phyloP scores from a whole-genome alignment of 1,284 basidiomycete genomes.

The Phellinidium pouzarii region DNA sequence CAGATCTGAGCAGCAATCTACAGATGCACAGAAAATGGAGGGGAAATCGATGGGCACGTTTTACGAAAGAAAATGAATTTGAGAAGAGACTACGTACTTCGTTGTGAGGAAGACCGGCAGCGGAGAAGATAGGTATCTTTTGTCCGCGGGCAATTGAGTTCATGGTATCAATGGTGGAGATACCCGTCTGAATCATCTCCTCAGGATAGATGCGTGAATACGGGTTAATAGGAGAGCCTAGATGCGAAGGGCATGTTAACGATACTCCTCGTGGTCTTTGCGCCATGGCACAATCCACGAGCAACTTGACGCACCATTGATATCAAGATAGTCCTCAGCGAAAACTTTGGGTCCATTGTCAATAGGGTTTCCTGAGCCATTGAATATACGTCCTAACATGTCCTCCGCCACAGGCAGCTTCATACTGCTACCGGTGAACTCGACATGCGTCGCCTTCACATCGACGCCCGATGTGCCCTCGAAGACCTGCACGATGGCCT shows the following conservation, averaged over 20 bases:
- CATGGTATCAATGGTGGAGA: constrained; percentile 98
- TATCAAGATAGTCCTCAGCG: constrained; percentile 99
- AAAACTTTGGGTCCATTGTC: constrained; percentile 99
- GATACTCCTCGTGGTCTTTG: neutral
- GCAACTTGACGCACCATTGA: constrained; percentile 70
- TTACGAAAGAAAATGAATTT: neutral
- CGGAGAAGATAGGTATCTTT: constrained; percentile 99
- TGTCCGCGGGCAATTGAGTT: constrained; percentile 99
- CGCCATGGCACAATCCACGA: constrained; percentile 1
- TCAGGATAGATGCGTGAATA: constrained; percentile 99
- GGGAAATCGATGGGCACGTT: constrained; percentile 17
- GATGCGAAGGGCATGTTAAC: constrained; percentile 11
- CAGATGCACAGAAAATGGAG: constrained; percentile 14
- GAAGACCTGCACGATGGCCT: constrained; percentile 99
- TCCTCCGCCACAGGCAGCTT: constrained; percentile 99
- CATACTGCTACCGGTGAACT: constrained; percentile 98
- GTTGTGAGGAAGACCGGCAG: constrained; percentile 98
- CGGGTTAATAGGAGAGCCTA: constrained; percentile 98
- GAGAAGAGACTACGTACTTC: constrained; percentile 50
- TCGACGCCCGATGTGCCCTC: constrained; percentile 98
- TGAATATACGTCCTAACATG: constrained; percentile 99
- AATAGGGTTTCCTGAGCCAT: constrained; percentile 96
- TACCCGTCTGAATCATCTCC: constrained; percentile 99
- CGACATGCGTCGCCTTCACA: constrained; percentile 95
- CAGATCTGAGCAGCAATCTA: constrained; percentile 99